Evolutionary conservation across 1,284 basidiomycete genomes (phyloP).

Genomic region (Irpex sp.): DNA sequence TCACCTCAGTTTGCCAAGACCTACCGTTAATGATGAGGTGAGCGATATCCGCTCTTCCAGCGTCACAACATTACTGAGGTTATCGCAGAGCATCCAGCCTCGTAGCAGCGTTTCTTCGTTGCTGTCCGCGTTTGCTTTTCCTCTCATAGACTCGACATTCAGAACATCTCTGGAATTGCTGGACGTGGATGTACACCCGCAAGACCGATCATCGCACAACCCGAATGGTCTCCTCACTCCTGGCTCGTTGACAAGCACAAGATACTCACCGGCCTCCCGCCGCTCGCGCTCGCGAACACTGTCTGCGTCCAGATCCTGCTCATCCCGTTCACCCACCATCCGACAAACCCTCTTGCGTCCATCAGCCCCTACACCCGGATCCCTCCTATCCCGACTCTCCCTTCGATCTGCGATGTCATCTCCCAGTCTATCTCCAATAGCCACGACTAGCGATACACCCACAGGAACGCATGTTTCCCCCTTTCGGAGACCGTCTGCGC

Average conservation of each 20-base stretch:
- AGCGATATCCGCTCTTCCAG: neutral
- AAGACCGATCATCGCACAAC: neutral
- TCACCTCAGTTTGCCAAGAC: neutral
- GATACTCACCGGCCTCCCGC: neutral
- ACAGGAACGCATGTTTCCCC: neutral
- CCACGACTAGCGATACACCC: neutral
- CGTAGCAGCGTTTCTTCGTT: neutral
- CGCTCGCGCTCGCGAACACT: neutral
- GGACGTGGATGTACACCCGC: neutral
- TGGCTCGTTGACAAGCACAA: neutral
- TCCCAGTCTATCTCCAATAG: neutral
- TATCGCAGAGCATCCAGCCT: neutral
- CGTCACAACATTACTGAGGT: neutral
- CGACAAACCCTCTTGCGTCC: neutral
- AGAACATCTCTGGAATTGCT: neutral
- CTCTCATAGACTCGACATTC: neutral
- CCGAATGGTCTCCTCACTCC: neutral
- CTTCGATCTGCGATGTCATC: neutral
- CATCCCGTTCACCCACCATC: neutral
- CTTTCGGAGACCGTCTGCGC: conserved; percentile 1
- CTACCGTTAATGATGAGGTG: neutral
- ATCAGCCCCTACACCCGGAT: neutral
- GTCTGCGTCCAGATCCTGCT: neutral
- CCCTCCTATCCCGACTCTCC: neutral
- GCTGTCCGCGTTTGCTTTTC: conserved; percentile 1